These are phyloP conservation scores for Lachancea mirantina DNA, from an alignment of 805 yeast genomes.

Conservation along the genomic window DNA sequence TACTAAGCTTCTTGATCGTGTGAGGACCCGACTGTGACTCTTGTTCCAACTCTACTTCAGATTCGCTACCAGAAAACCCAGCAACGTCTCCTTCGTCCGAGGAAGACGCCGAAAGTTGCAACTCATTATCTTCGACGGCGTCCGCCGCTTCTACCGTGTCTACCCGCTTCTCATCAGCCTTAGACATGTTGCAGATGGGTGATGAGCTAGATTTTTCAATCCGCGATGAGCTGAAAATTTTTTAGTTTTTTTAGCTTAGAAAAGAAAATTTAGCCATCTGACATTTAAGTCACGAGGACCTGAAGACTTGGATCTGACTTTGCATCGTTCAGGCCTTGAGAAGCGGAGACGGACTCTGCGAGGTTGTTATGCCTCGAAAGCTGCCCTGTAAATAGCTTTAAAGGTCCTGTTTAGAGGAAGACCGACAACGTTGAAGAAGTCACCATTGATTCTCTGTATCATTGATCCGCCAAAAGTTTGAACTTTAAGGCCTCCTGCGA, in stretches of 20 bases:
- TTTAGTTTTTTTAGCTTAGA: no score
- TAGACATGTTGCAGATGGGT: conserved; percentile 6
- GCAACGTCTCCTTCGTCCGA: conserved; percentile 25
- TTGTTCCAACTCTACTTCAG: conserved; percentile 17
- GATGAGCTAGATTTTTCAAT: no score
- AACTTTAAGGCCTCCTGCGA: conserved; percentile 89
- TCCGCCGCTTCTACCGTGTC: conserved; percentile 10
- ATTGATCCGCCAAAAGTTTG: conserved; percentile 68
- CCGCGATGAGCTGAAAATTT: conserved; percentile 10
- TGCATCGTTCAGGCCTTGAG: no score
- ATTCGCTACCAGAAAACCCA: conserved; percentile 26
- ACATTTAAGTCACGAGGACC: no score
- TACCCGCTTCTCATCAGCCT: conserved; percentile 13
- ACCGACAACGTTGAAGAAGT: conserved; percentile 81
- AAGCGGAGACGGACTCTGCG: no score
- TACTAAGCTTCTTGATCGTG: conserved; percentile 26
- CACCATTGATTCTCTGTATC: conserved; percentile 63
- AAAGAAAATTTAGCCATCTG: no score
- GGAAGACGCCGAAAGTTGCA: conserved; percentile 18
- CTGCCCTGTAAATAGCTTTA: conserved; percentile 12
- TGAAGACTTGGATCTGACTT: no score
- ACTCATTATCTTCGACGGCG: conserved; percentile 20
- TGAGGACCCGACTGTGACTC: conserved; percentile 12
- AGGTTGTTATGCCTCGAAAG: no score
- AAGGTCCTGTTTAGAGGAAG: conserved; percentile 61